Evolutionary conservation across 768 basidiomycete genomes (phyloP), one percentile per base, ranked within the genome.

Genomic region (Boletellus emodensis): DNA sequence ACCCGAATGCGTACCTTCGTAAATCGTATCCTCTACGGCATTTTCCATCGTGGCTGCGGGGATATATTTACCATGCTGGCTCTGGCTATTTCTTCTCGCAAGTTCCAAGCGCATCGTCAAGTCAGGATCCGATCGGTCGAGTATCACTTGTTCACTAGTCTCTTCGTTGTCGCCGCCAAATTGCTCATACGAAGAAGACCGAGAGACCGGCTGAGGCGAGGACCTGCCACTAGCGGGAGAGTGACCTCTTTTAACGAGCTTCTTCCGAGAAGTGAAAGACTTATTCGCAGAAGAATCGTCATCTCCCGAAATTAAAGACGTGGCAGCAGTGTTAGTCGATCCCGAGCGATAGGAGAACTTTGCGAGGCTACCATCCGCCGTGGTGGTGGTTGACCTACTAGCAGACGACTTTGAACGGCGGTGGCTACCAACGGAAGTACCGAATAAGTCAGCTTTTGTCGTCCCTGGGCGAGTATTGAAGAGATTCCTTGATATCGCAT

Each of bases 401-500:
- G 76, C 71, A 0, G 79, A 77, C 2, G 90, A 90, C 61, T 87
- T 85, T 49, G 64, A 59, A 13, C 64, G 82, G 52, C 79, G 79
- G 61, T 83, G 82, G 49, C 82, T 75, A 59, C 77, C 85, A 33
- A 87, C 80, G 0, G 85, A 84, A 5, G 82, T 83, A 28, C 83
- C 79, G 62, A 93, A 91, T 49, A 91, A 74, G 55, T 94, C 90
- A 30, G 79, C 80, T 71, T 84, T 82, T 9, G 82, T 72, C 11
- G 80, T 80, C 9, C 84, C 87, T 28, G 85, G 78, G 3, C 83
- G 80, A 6, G 80, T 64, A 59, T 79, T 83, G 70, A 96, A 94
- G 26, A 97, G 76, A 67, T 92, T 94, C 39, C 91, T 81, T 17
- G 91, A 93, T 58, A 97, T 86, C 17, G 83, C 87, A 61, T 97